Evolutionary conservation across 352 stramenopile genomes (phyloP).

Genomic region (Globisporangium cederbergense): DNA sequence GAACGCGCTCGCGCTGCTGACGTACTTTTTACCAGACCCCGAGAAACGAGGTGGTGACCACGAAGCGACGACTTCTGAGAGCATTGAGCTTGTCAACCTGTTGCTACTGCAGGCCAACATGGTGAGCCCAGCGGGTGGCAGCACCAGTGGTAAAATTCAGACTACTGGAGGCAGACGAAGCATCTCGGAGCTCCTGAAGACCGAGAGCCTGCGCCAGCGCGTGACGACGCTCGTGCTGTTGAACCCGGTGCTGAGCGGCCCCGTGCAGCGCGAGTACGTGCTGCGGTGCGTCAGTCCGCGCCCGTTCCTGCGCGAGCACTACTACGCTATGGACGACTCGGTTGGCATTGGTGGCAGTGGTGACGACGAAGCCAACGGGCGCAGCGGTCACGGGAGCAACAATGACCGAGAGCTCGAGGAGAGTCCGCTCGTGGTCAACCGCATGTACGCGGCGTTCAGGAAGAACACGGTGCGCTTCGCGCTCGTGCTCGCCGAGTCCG

Average conservation of each 20-base stretch:
- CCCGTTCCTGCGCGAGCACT: constrained; percentile 59
- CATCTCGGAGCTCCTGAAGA: constrained; percentile 39
- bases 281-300: constrained; percentile 68
- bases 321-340: constrained; percentile 14
- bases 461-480: constrained; percentile 78
- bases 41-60: background rate
- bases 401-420: constrained; percentile 28
- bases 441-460: constrained; percentile 78
- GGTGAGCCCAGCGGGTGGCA: background rate
- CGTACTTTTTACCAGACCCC: constrained; percentile 33
- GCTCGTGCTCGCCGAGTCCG: constrained; percentile 61
- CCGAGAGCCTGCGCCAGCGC: constrained; percentile 28
- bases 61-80: constrained; percentile 1
- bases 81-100: constrained; percentile 36
- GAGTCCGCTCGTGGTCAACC: constrained; percentile 67
- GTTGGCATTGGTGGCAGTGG: too few species aligned
- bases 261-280: constrained; percentile 70
- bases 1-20: constrained; percentile 40
- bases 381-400: background rate
- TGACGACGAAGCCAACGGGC: constrained; percentile 9
- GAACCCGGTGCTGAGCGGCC: constrained; percentile 37
- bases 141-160: background rate
- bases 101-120: constrained; percentile 18
- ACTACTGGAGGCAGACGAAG: constrained; percentile 4
- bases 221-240: constrained; percentile 42